These are phyloP conservation scores for Albophoma yamanashiensis DNA, from an alignment of 2,329 filamentous ascomycete genomes.

Conservation along the genomic window DNA sequence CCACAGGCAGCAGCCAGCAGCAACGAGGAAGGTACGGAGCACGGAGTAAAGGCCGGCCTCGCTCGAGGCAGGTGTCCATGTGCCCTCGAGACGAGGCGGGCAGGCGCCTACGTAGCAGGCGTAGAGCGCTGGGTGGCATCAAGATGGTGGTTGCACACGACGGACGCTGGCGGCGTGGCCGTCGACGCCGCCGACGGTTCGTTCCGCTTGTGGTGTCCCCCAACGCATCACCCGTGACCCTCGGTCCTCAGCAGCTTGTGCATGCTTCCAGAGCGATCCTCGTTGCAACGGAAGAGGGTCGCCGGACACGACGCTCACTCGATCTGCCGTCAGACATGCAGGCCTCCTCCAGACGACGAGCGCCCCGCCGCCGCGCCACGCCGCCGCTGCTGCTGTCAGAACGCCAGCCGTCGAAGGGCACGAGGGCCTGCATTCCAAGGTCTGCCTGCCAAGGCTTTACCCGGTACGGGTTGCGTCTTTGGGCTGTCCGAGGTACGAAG, in stretches of 20 bases:
- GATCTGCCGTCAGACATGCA: background rate
- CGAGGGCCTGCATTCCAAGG: background rate
- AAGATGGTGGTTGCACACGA: background rate
- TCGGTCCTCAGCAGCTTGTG: background rate
- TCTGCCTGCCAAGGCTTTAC: background rate
- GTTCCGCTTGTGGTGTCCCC: background rate
- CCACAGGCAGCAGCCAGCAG: background rate
- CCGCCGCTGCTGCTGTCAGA: background rate
- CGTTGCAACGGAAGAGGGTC: background rate
- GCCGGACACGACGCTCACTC: background rate
- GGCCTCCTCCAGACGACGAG: background rate
- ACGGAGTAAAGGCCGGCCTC: too few species aligned
- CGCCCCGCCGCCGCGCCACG: too few species aligned
- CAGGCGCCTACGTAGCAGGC: background rate
- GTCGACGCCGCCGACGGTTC: background rate
- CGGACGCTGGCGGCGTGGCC: too few species aligned
- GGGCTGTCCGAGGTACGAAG: background rate
- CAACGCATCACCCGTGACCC: background rate
- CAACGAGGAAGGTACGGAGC: background rate
- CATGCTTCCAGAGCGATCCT: background rate
- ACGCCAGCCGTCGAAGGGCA: too few species aligned
- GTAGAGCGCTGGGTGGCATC: too few species aligned
- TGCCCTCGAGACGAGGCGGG: background rate
- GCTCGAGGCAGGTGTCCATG: background rate
- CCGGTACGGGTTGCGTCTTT: background rate